These are phyloP conservation scores for Castanea crenata DNA, from an alignment of 306 rosid genomes.

Conservation along the genomic window DNA sequence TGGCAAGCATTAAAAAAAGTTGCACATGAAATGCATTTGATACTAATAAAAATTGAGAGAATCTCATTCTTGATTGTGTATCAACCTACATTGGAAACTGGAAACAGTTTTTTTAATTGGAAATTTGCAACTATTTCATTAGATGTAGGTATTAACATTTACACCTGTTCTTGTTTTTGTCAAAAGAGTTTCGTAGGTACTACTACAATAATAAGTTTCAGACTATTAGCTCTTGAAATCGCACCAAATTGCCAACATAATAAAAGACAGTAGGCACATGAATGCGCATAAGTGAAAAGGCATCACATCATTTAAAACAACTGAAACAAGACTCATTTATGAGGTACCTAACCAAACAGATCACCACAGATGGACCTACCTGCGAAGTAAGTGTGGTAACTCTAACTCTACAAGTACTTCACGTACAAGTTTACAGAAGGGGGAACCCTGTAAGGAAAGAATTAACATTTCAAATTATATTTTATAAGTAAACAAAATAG, in stretches of 20 bases:
- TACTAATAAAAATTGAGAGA: too few relatives aligned
- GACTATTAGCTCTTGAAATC: not conserved
- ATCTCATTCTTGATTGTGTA: too few relatives aligned
- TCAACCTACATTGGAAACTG: not conserved
- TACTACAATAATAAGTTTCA: not conserved
- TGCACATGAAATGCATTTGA: too few relatives aligned
- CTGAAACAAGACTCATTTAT: not conserved
- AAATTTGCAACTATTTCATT: not conserved
- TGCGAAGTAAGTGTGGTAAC: conserved; percentile 73
- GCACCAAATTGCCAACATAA: not conserved
- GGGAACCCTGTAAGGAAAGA: conserved; percentile 74
- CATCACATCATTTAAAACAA: not conserved
- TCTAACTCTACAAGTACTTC: conserved; percentile 91
- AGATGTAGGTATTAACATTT: not conserved
- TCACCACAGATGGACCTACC: conserved; percentile 34
- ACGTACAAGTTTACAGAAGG: conserved; percentile 94
- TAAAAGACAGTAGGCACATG: not conserved
- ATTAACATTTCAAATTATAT: conserved; percentile 14
- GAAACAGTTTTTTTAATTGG: not conserved
- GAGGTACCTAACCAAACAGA: conserved; percentile 1
- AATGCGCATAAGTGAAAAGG: not conserved
- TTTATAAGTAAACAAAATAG: conserved; percentile 6
- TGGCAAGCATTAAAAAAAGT: too few relatives aligned
- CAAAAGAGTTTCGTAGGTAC: not conserved
- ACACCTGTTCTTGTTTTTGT: not conserved